Conservation (phyloP, 306 rosid genomes). For the Rosa persica region DNA sequence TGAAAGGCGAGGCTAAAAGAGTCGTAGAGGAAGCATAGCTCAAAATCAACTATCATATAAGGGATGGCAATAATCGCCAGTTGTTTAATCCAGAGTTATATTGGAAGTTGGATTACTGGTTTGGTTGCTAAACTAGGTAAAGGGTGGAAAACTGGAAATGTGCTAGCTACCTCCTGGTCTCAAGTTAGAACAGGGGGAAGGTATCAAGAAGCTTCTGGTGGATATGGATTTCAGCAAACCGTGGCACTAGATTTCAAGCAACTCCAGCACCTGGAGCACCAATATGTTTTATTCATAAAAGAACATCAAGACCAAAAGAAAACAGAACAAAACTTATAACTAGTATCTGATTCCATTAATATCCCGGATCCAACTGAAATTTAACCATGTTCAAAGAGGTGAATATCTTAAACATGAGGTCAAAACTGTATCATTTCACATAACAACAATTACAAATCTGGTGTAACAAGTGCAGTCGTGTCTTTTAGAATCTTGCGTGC, state of each 20-base stretch:
- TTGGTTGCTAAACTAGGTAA: no score
- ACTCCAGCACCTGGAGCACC: not conserved
- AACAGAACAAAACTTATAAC: not conserved
- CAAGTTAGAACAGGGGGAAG: no score
- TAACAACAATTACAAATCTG: constrained; percentile 33
- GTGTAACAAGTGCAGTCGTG: constrained; percentile 41
- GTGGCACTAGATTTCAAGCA: not conserved
- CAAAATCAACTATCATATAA: no score
- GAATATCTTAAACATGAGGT: constrained; percentile 6
- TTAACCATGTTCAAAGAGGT: not conserved
- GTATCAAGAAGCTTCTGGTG: not conserved
- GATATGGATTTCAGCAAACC: not conserved
- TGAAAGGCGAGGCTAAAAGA: no score
- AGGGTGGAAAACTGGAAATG: no score
- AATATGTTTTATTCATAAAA: not conserved
- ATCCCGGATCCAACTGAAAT: not conserved
- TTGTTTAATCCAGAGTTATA: no score
- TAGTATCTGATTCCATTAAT: not conserved
- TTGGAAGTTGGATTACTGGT: no score
- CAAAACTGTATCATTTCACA: constrained; percentile 46
- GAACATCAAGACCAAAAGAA: not conserved
- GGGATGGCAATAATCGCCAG: no score
- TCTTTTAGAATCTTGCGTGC: constrained; percentile 71
- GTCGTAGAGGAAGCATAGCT: no score
- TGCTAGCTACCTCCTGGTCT: no score